Evolutionary conservation across 2,329 filamentous ascomycete species (phyloP), one percentile per base, ranked within the genome.

Genomic region (Sclerotinia glacialis): DNA sequence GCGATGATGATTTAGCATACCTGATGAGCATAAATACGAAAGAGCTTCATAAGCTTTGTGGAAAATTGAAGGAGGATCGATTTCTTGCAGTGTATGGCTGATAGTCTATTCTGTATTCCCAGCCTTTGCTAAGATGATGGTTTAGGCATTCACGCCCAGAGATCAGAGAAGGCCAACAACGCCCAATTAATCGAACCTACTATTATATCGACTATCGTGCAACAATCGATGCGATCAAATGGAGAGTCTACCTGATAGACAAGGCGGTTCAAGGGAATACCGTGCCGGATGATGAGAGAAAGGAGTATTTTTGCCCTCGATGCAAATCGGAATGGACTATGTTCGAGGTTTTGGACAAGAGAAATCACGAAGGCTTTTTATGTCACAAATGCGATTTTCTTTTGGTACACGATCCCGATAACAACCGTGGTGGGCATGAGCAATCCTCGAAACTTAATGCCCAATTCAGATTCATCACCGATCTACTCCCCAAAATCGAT

Each of bases 181-280:
- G 93, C 63, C 90, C 92, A 6, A 89, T 90, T 71, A 93, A 90
- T 76, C 87, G 92, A 74, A 96, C 94, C 69, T 99, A 97, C 83
- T 99, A 96, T 81, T 99, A 92, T 79, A 94, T 99, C 77, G 93
- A 97, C 77, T 96, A 96, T 75, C 92, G 95, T 68, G 90, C 92
- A 67, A 92, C 94, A 46, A 92, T 99, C 75, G 95, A 99, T 79
- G 92, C 92, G 59, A 96, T 97, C 79, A 99, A 99, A 78, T 99
- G 91, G 85, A 89, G 92, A 69, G 88, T 97, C 62, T 93, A 94
- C 76, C 89, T 89, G 66, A 87, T 98, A 72, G 93, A 93, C 72
- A 93, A 94, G 77, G 88, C 90, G 65, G 92, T 98, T 67, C 93
- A 97, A 78, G 88, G 89, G 21, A 89, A 92, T 67, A 91, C 91